phyloP scores from a whole-genome alignment of 2,329 filamentous ascomycete species.

The Sphaceloma murrayae region DNA sequence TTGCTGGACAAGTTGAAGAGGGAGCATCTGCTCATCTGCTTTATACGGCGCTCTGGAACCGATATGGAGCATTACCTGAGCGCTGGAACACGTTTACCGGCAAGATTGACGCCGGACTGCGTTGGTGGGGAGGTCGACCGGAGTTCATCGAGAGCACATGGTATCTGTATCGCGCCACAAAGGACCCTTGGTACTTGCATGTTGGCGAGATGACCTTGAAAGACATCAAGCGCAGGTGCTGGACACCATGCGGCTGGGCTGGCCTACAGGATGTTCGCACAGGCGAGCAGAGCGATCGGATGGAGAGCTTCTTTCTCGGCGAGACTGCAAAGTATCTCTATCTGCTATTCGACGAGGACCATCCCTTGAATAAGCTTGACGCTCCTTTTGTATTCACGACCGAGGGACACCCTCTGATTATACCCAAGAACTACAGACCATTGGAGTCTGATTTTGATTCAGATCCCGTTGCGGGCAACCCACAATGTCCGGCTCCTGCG shows the following conservation, averaged over 20 bases:
- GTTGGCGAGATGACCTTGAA: constrained; percentile 90
- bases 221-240: constrained; percentile 81
- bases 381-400: constrained; percentile 88
- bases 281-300: constrained; percentile 85
- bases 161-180: constrained; percentile 86
- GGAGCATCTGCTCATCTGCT: constrained; percentile 83
- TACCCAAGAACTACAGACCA: constrained; percentile 43
- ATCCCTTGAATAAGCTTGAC: constrained; percentile 81
- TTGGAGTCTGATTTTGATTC: constrained; percentile 6
- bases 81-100: constrained; percentile 82
- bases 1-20: constrained; percentile 84
- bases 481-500: constrained; percentile 55
- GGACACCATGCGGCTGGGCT: constrained; percentile 87
- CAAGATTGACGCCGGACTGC: constrained; percentile 73
- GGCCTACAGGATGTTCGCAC: constrained; percentile 53
- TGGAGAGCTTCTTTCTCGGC: constrained; percentile 98
- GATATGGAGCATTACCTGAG: constrained; percentile 88
- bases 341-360: constrained; percentile 73
- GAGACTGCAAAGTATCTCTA: constrained; percentile 96
- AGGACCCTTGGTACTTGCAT: constrained; percentile 92
- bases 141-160: constrained; percentile 98
- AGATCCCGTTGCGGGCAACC: constrained; percentile 1
- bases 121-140: constrained; percentile 91
- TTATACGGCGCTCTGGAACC: constrained; percentile 87
- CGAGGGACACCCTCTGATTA: constrained; percentile 84